These are phyloP conservation scores for Persicaria maculosa DNA, from an alignment of 148 eudicot genomes.

Conservation along the genomic window DNA sequence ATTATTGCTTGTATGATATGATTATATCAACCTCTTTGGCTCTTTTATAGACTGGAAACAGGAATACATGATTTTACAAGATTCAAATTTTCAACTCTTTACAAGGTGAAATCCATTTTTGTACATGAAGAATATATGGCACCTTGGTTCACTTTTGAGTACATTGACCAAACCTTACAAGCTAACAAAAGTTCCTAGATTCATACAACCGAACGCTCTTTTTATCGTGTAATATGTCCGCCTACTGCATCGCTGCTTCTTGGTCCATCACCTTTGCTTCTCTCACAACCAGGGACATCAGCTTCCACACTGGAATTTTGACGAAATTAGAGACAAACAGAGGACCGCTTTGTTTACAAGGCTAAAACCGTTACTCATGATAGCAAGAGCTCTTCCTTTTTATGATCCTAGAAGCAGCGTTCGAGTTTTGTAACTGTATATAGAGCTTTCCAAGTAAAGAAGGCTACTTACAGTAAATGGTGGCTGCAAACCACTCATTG, in stretches of 20 bases:
- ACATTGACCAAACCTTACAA: background rate
- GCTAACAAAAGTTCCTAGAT: background rate
- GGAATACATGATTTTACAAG: background rate
- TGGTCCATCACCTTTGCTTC: constrained; percentile 56
- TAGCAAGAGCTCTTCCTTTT: no score
- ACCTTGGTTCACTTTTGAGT: background rate
- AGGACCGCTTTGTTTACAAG: background rate
- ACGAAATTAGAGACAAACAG: background rate
- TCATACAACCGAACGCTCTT: constrained; percentile 1
- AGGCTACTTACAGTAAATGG: constrained; percentile 64
- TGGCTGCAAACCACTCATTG: constrained; percentile 97
- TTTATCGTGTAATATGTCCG: background rate
- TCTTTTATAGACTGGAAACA: background rate
- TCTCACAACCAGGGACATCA: constrained; percentile 64
- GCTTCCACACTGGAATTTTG: constrained; percentile 62
- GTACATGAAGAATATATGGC: background rate
- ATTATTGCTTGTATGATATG: background rate
- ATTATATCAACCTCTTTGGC: background rate
- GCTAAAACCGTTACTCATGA: background rate
- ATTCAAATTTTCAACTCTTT: background rate
- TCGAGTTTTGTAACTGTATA: background rate
- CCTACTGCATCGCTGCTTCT: constrained; percentile 36
- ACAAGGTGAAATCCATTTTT: background rate
- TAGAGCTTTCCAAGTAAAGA: background rate
- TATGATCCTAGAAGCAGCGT: background rate